These are phyloP conservation scores for Neonothopanus nambi DNA, from an alignment of 1,284 basidiomycete species.

Conservation along the genomic window DNA sequence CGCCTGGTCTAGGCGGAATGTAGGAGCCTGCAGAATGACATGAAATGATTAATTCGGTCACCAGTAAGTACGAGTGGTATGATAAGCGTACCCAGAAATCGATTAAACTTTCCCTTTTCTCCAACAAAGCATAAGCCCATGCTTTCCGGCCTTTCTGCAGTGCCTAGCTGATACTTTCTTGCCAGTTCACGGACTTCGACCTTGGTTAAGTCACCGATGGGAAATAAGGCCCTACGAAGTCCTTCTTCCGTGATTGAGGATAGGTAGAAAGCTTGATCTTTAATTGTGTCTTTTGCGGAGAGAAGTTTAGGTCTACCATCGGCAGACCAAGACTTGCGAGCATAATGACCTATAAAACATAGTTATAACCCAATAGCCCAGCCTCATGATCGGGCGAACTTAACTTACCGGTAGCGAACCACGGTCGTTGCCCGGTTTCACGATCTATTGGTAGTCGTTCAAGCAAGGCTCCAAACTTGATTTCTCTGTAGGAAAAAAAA, in stretches of 20 bases:
- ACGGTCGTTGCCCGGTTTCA: constrained; percentile 37
- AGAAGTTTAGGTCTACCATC: constrained; percentile 57
- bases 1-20: constrained; percentile 65
- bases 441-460: constrained; percentile 51
- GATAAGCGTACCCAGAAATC: constrained; percentile 70
- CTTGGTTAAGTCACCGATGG: constrained; percentile 71
- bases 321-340: constrained; percentile 60
- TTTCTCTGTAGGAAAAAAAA: constrained; percentile 63
- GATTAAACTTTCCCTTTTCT: constrained; percentile 70
- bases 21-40: constrained; percentile 64
- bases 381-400: not conserved
- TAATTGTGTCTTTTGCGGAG: constrained; percentile 64
- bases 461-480: constrained; percentile 91
- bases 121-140: constrained; percentile 99
- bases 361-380: constrained; percentile 5
- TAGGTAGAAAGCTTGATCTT: constrained; percentile 96
- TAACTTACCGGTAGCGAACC: constrained; percentile 77
- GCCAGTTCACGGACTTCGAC: constrained; percentile 81
- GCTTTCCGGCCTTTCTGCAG: constrained; percentile 81
- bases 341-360: constrained; percentile 77
- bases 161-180: constrained; percentile 63
- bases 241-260: constrained; percentile 72
- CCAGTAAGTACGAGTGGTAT: not conserved
- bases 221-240: constrained; percentile 76
- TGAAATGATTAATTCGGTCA: not conserved